Conservation (phyloP, 176 grass and related monocot species). For the barley (Hordeum vulgare) region DNA sequence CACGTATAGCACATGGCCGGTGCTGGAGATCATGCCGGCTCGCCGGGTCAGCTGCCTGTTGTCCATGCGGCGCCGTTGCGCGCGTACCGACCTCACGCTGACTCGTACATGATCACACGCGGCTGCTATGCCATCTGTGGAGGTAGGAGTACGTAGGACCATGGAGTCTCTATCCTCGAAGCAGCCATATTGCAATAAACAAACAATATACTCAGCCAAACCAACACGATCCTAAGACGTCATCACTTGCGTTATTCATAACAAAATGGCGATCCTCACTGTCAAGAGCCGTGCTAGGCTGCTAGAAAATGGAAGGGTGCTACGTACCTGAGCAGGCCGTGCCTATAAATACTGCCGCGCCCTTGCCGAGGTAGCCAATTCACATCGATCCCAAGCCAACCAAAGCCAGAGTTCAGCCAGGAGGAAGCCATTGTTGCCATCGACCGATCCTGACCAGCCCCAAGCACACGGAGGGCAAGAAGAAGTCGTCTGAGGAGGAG, state of each 20-base stretch:
- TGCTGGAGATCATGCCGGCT: too few species aligned
- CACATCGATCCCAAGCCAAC: not conserved
- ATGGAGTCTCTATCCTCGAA: not conserved
- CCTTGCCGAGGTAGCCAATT: not conserved
- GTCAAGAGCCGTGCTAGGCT: too few species aligned
- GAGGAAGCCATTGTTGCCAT: not conserved
- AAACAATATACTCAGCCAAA: not conserved
- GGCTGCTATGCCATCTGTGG: not conserved
- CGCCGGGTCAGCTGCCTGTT: not conserved
- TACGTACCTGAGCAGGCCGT: not conserved
- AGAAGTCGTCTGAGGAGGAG: not conserved
- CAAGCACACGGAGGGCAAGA: too few species aligned
- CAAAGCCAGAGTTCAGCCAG: not conserved
- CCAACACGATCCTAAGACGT: not conserved
- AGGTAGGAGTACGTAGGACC: not conserved
- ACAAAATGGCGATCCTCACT: not conserved
- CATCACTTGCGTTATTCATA: not conserved
- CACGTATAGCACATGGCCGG: too few species aligned
- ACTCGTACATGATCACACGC: not conserved
- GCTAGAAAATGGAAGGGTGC: too few species aligned
- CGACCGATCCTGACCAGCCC: not conserved
- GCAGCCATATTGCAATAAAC: not conserved
- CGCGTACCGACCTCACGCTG: not conserved
- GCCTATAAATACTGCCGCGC: not conserved
- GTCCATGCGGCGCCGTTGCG: not conserved